phyloP scores from a whole-genome alignment of 805 yeast species.

The Kregervanrija fluxuum region DNA sequence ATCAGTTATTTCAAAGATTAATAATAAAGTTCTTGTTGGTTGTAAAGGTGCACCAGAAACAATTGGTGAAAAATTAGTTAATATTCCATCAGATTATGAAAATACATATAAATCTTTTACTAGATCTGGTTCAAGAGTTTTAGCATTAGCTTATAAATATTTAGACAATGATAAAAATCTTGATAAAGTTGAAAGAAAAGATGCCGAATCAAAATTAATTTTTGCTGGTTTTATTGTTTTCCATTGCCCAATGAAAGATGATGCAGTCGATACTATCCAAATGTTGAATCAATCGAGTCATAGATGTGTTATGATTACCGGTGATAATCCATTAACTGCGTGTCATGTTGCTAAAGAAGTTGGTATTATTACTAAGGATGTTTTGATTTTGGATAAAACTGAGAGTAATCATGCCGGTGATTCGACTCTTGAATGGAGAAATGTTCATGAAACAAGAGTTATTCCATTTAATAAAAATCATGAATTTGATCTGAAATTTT shows the following conservation, averaged over 20 bases:
- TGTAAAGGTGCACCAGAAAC: constrained; percentile 99
- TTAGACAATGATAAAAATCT: constrained; percentile 42
- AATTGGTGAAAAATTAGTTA: constrained; percentile 63
- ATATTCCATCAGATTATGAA: constrained; percentile 75
- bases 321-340: constrained; percentile 97
- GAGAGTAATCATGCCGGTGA: constrained; percentile 47
- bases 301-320: constrained; percentile 96
- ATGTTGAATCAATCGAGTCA: constrained; percentile 95
- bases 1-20: constrained; percentile 64
- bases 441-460: constrained; percentile 66
- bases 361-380: constrained; percentile 74
- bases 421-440: constrained; percentile 72
- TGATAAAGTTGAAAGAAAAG: constrained; percentile 61
- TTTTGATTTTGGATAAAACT: constrained; percentile 79
- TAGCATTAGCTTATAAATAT: constrained; percentile 86
- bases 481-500: constrained; percentile 47
- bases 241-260: constrained; percentile 94
- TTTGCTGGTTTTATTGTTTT: constrained; percentile 94
- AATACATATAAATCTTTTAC: constrained; percentile 83
- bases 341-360: constrained; percentile 96
- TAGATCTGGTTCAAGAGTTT: constrained; percentile 91
- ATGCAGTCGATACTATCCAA: constrained; percentile 81
- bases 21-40: constrained; percentile 57
- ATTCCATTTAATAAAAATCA: constrained; percentile 60
- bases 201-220: constrained; percentile 62